Percentiles rank a stretch among this genome's conserved stretches.
phyloP scores from a whole-genome alignment of 2,329 filamentous ascomycete species.

The Fusarium nodosum region DNA sequence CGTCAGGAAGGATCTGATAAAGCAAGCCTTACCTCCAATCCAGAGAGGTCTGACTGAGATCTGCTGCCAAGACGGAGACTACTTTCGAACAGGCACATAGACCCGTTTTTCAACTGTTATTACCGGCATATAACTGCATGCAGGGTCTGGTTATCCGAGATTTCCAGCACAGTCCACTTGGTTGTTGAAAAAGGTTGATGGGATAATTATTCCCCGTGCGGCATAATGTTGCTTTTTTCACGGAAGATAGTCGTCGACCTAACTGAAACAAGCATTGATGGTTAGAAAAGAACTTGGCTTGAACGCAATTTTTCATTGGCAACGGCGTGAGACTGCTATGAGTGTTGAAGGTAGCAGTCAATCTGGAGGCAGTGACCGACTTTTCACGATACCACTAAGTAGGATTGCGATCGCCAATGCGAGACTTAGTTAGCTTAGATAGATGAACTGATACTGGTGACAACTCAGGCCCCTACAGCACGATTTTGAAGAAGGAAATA shows the following conservation, averaged over 20 bases:
- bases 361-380: background rate
- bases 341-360: background rate
- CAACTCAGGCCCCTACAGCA: background rate
- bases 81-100: background rate
- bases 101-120: background rate
- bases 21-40: background rate
- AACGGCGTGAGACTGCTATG: background rate
- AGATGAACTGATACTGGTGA: background rate
- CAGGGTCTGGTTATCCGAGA: background rate
- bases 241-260: background rate
- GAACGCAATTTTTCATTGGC: no score
- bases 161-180: background rate
- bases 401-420: background rate
- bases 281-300: background rate
- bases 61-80: conserved; percentile 3
- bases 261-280: conserved; percentile 1
- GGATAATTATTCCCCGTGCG: conserved; percentile 13
- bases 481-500: rapidly evolving
- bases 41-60: conserved; percentile 2
- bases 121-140: background rate
- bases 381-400: background rate
- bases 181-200: conserved; percentile 1
- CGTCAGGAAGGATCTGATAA: background rate
- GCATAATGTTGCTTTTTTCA: background rate
- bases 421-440: background rate